Evolutionary conservation across 345 rosid genomes (phyloP), one percentile per base, ranked within the genome.

Genomic region (Eutrema heterophyllum): DNA sequence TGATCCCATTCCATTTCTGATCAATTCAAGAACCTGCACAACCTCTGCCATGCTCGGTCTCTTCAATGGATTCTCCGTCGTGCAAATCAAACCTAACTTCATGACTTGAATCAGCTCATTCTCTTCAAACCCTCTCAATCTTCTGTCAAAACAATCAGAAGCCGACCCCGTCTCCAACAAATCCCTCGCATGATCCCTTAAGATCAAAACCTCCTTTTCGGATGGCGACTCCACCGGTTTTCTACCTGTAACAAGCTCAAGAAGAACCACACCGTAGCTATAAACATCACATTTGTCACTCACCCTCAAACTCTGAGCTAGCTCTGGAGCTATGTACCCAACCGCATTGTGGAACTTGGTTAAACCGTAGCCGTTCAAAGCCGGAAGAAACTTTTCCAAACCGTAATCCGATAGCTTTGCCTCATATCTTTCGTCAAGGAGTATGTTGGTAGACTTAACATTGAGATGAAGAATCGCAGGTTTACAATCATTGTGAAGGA

Each of bases 11-110:
- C 84, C 96, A 49, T 84, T 73, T 82, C 92, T 85, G 72, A 95
- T 87, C 43, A 93, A 88, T 83, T 95, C 99, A 50, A 92, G 99
- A 71, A 95, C 90, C 79, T 92, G 97, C 75, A 92, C 93, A 72
- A 84, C 96, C 79, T 95, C 97, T 27, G 96, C 93, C 96, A 92
- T 89, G 85, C 97, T 95, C 9, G 96, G 97, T 80, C 99, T 89
- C 81, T 88, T 87, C 62, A 85, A 38, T 67, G 97, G 92, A 73
- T 57, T 77, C 62, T 89, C 88, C 0, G 95, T 78, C 57, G 97
- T 86, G 66, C 97, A 95, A 69, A 91, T 82, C 74, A 95, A 60
- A 33, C 96, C 97, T 81, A 95, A 67, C 82, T 89, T 88, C 97
- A 95, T 85, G 16, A 88, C 93, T 82, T 89, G 97, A 73, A 91